Conservation (phyloP, 192 early-diverging fungal genomes). For the Umbelopsis sp. region DNA sequence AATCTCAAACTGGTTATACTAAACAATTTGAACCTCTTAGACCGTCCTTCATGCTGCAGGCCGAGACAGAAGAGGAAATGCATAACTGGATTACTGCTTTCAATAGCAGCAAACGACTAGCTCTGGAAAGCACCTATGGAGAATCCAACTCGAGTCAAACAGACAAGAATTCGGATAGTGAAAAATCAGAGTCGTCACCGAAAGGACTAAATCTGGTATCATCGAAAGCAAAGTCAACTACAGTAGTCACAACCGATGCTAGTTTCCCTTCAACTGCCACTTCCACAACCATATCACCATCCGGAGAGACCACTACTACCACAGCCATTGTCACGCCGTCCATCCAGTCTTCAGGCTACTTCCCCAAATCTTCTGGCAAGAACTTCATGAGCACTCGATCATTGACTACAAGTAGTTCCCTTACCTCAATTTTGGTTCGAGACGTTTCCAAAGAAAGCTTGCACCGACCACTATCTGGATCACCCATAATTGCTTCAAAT, state of each 20-base stretch:
- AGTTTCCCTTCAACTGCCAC: slow-evolving; percentile 21
- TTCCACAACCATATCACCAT: background rate
- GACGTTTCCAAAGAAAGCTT: background rate
- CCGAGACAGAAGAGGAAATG: slow-evolving; percentile 73
- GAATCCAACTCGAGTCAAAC: background rate
- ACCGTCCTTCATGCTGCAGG: slow-evolving; percentile 55
- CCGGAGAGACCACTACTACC: background rate
- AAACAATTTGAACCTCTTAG: background rate
- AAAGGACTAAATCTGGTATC: background rate
- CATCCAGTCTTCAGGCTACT: background rate
- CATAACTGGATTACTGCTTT: slow-evolving; percentile 65
- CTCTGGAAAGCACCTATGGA: slow-evolving; percentile 20
- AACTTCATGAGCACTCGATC: background rate
- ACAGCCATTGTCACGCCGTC: background rate
- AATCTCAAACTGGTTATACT: background rate
- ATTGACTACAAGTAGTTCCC: slow-evolving; percentile 3
- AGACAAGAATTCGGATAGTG: background rate
- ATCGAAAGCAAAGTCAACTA: slow-evolving; percentile 22
- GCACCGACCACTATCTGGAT: background rate
- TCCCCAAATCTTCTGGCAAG: background rate
- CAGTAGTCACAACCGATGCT: slow-evolving; percentile 18
- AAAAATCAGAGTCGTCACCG: background rate
- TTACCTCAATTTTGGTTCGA: slow-evolving; percentile 25
- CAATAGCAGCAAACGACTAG: slow-evolving; percentile 55
- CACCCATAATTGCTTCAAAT: background rate